phyloP scores from a whole-genome alignment of 1,284 basidiomycete genomes.

The Farysia itapuensis region DNA sequence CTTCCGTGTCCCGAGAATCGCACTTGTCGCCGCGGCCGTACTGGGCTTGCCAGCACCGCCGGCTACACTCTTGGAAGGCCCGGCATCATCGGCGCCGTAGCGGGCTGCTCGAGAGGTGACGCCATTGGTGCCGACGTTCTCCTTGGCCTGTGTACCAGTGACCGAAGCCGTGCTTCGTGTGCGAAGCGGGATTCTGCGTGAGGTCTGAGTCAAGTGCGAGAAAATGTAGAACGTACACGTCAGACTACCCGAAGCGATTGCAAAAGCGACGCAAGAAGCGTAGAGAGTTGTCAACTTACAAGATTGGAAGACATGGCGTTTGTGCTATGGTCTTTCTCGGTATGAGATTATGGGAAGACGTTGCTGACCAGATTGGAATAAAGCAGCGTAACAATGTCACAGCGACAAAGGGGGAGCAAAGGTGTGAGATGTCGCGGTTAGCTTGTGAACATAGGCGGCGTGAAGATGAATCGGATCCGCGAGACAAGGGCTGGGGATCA shows the following conservation, averaged over 20 bases:
- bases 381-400: too few species aligned
- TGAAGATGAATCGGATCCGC: too few species aligned
- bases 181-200: constrained; percentile 35
- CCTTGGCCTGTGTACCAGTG: constrained; percentile 27
- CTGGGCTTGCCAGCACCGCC: constrained; percentile 32
- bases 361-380: too few species aligned
- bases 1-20: constrained; percentile 53
- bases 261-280: not conserved
- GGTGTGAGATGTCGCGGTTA: too few species aligned
- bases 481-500: too few species aligned
- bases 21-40: constrained; percentile 23
- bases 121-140: constrained; percentile 25
- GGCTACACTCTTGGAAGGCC: constrained; percentile 32
- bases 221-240: too few species aligned
- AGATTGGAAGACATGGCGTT: constrained; percentile 3
- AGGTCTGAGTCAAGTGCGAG: too few species aligned
- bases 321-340: too few species aligned
- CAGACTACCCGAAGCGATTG: too few species aligned
- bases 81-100: constrained; percentile 26
- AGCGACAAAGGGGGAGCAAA: too few species aligned
- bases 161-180: constrained; percentile 35
- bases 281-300: not conserved
- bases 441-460: too few species aligned
- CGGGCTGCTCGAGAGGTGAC: constrained; percentile 15
- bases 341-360: too few species aligned